Percentiles rank a stretch among this genome's conserved stretches.
Conservation (phyloP, 2,329 filamentous ascomycete species). For the Pestalotiopsis sp. region DNA sequence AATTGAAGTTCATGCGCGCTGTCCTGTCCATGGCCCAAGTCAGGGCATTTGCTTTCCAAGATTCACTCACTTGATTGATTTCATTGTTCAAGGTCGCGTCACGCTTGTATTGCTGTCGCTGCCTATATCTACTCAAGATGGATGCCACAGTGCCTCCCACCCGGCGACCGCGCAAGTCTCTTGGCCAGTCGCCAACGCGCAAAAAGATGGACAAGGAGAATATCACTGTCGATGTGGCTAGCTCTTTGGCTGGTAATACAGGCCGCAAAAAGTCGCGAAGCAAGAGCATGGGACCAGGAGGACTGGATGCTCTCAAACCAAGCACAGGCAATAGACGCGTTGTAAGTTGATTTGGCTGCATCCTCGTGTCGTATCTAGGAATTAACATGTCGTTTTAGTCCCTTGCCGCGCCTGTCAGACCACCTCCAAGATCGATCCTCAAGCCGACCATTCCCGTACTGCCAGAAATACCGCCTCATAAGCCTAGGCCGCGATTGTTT, state of each 20-base stretch:
- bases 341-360: slow-evolving; percentile 49
- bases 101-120: neutral
- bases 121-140: slow-evolving; percentile 17
- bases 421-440: slow-evolving; percentile 70
- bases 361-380: neutral
- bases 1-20: neutral
- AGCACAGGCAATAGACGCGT: slow-evolving; percentile 77
- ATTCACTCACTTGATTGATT: neutral
- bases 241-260: slow-evolving; percentile 47
- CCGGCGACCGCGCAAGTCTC: slow-evolving; percentile 70
- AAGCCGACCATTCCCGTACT: slow-evolving; percentile 74
- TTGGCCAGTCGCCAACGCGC: slow-evolving; percentile 58
- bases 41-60: neutral
- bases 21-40: neutral
- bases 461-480: slow-evolving; percentile 67
- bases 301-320: slow-evolving; percentile 78
- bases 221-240: slow-evolving; percentile 66
- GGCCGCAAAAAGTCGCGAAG: slow-evolving; percentile 75
- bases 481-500: slow-evolving; percentile 58
- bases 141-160: slow-evolving; percentile 56
- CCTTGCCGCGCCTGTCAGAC: slow-evolving; percentile 52
- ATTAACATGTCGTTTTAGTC: slow-evolving; percentile 41
- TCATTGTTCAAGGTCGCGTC: neutral
- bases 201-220: slow-evolving; percentile 75
- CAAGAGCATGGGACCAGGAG: slow-evolving; percentile 94